Evolutionary conservation across 1,139 yeast genomes (phyloP), one percentile per base, ranked within the genome.

Genomic region (Candida gigantensis): DNA sequence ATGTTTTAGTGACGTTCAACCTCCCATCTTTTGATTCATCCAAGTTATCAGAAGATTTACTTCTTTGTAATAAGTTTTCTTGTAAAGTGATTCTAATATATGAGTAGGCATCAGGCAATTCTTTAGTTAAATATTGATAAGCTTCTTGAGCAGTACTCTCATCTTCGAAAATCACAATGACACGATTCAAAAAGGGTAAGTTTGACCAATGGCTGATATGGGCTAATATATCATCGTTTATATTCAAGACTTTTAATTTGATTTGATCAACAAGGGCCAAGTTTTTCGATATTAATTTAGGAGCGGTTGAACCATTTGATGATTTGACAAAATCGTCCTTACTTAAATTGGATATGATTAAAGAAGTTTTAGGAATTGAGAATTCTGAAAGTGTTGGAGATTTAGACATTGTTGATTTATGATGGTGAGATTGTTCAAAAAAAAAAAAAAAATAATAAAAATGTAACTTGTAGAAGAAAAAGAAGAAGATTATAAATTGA

Each of bases 131-230:
- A 36, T 45, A 51, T 1, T 45, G 23, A 42, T 49, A 58, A 2
- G 68, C 54, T 8, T 46, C 40, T 9, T 36, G 19, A 1, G 78
- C 74, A 3, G 58, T 51, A 1, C 35, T 35, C 27, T 63, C 72
- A 14, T 59, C 56, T 39, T 56, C 53, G 41, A 73, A 53, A 5
- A 72, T 68, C 23, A 73, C 58, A 14, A 74, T 68, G 10, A 70
- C 55, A 21, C 79, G 52, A 33, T 55, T 58, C 35, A 73, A 55
- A 37, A 68, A 69, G 8, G 77, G 67, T 25, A 74, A 49, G 34
- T 62, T 68, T 8, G 74, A 63, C 78, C 79, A 74, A 42, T 69
- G 60, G 29, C 59, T 54, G 24, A 74, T 64, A 28, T 60, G 49
- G 30, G 57, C 53, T 20, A 62, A 37, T 30, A 43, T 57, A 39